phyloP scores from a whole-genome alignment of 805 yeast genomes.

The Myxozyma melibiosi region DNA sequence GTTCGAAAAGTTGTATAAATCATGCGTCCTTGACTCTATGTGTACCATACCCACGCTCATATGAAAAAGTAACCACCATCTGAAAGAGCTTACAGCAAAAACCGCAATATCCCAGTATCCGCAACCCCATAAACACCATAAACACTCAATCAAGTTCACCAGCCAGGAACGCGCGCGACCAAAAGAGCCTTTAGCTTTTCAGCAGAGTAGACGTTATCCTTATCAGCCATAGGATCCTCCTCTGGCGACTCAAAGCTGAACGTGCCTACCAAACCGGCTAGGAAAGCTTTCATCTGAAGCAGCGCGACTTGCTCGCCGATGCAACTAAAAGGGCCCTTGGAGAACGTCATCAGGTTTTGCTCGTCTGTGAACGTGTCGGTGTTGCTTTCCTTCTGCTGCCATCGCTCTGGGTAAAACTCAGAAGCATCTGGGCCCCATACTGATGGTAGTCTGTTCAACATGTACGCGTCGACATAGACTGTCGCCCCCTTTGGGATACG shows the following conservation, averaged over 20 bases:
- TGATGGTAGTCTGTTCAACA: neutral
- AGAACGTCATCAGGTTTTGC: neutral
- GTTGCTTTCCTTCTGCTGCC: no score
- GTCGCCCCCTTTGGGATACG: neutral
- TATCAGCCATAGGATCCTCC: neutral
- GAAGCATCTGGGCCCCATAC: neutral
- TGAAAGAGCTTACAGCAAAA: no score
- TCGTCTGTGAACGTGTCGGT: neutral
- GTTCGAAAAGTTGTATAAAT: no score
- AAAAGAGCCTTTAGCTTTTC: no score
- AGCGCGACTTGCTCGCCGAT: slow-evolving; percentile 1
- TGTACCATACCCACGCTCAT: no score
- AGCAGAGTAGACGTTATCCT: no score
- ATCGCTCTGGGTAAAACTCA: slow-evolving; percentile 2
- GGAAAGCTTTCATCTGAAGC: neutral
- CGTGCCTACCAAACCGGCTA: neutral
- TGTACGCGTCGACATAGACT: neutral
- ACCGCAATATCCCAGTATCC: no score
- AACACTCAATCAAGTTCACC: no score
- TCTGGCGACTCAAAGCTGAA: neutral
- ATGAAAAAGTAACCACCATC: no score
- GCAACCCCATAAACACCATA: no score
- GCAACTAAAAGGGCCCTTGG: neutral
- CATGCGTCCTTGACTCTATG: no score
- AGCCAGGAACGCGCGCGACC: no score